A percentile compares a stretch with the other conserved stretches of the same genome.
Evolutionary conservation across 345 rosid species (phyloP).

Genomic region (Microcos paniculata): DNA sequence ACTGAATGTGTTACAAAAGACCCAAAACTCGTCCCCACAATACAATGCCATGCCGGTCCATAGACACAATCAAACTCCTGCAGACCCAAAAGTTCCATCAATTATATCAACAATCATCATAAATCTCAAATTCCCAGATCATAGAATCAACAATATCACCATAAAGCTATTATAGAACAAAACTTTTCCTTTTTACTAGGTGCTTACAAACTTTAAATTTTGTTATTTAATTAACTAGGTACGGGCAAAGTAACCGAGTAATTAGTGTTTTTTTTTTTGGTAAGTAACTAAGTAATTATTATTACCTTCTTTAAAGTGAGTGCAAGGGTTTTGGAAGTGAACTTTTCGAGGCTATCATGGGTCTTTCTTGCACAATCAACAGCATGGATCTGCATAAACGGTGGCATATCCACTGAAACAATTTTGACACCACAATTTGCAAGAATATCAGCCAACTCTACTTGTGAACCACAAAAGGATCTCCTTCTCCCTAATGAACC

Average conservation of each 20-base stretch:
- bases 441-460: conserved; percentile 50
- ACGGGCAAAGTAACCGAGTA: too few relatives aligned
- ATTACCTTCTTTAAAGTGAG: conserved; percentile 64
- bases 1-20: conserved; percentile 23
- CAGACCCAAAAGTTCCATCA: conserved; percentile 8
- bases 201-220: too few relatives aligned
- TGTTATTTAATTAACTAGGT: too few relatives aligned
- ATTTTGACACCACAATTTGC: conserved; percentile 62
- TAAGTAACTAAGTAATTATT: neutral
- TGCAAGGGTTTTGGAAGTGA: conserved; percentile 65
- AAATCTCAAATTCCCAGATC: neutral
- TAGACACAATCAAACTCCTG: conserved; percentile 24
- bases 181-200: neutral
- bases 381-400: conserved; percentile 85
- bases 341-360: conserved; percentile 67
- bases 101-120: neutral
- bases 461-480: conserved; percentile 48
- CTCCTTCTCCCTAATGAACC: conserved; percentile 46
- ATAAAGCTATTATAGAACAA: neutral
- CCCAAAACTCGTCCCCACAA: conserved; percentile 27
- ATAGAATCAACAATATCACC: neutral
- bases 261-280: too few relatives aligned
- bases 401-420: conserved; percentile 76
- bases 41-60: conserved; percentile 54
- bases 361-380: conserved; percentile 66